Conservation (phyloP, 78 protist species). For the Dictyostelium firmibasis region DNA sequence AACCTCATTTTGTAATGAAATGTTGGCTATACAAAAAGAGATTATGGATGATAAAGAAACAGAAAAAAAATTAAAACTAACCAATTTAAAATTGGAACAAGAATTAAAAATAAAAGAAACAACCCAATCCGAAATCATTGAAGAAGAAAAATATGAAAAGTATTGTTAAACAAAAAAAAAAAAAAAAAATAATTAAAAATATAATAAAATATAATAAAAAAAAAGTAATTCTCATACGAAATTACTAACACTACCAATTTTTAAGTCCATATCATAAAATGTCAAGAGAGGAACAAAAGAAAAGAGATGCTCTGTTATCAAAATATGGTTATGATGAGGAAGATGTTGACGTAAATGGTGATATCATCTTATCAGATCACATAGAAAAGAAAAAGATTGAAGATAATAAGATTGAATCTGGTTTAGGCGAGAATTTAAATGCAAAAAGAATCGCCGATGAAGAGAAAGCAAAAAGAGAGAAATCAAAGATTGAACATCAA, state of each 20-base stretch:
- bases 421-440: constrained; percentile 14
- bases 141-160: constrained; percentile 2
- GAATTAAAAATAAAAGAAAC: constrained; percentile 52
- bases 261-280: constrained; percentile 34
- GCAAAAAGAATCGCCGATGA: constrained; percentile 43
- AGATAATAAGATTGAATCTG: background rate
- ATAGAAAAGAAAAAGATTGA: constrained; percentile 5
- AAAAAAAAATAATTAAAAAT: background rate
- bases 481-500: constrained; percentile 40
- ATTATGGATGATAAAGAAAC: constrained; percentile 3
- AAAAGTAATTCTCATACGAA: too few species aligned
- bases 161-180: background rate
- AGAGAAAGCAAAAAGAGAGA: constrained; percentile 61
- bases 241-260: too few species aligned
- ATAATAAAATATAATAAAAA: background rate
- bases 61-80: background rate
- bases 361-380: constrained; percentile 36
- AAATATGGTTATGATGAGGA: constrained; percentile 67
- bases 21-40: background rate
- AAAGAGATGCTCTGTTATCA: constrained; percentile 44
- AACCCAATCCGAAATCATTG: background rate
- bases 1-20: background rate
- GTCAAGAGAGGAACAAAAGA: constrained; percentile 66
- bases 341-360: constrained; percentile 51
- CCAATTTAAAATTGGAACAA: constrained; percentile 6